Evolutionary conservation across 495 filamentous ascomycete genomes (phyloP).

Genomic region (Neurospora terricola): DNA sequence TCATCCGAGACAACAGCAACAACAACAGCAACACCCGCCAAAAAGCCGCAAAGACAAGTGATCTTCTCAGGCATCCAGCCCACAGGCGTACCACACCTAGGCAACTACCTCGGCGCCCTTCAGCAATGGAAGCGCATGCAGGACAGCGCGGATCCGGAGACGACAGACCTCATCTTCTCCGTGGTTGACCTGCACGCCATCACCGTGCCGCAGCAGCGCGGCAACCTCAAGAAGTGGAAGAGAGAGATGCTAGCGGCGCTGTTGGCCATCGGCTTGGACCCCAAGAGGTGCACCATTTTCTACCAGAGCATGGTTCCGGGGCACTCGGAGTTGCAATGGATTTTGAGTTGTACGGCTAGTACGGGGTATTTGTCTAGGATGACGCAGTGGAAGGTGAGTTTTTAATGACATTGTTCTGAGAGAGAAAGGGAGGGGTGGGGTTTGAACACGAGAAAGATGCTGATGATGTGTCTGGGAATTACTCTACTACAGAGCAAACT

Average conservation of each 20-base stretch:
- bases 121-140: slow-evolving; percentile 76
- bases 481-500: slow-evolving; percentile 53
- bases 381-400: slow-evolving; percentile 95
- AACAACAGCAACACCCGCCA: background rate
- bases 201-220: slow-evolving; percentile 57
- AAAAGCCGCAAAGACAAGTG: slow-evolving; percentile 15
- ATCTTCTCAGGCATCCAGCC: slow-evolving; percentile 97
- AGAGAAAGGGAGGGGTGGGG: background rate
- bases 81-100: slow-evolving; percentile 89
- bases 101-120: slow-evolving; percentile 93
- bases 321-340: slow-evolving; percentile 92
- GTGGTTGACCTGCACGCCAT: slow-evolving; percentile 92
- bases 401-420: background rate
- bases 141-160: slow-evolving; percentile 41
- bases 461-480: background rate
- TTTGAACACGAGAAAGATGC: background rate
- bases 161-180: slow-evolving; percentile 59
- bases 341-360: slow-evolving; percentile 77
- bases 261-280: slow-evolving; percentile 75
- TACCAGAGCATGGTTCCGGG: slow-evolving; percentile 68
- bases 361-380: slow-evolving; percentile 86
- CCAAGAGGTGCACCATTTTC: slow-evolving; percentile 67
- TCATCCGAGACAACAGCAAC: background rate
- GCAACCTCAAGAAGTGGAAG: slow-evolving; percentile 50
- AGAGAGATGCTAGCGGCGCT: slow-evolving; percentile 68